These are phyloP conservation scores for Fusarium nygamai DNA, from an alignment of 2,329 filamentous ascomycete genomes.

Conservation along the genomic window DNA sequence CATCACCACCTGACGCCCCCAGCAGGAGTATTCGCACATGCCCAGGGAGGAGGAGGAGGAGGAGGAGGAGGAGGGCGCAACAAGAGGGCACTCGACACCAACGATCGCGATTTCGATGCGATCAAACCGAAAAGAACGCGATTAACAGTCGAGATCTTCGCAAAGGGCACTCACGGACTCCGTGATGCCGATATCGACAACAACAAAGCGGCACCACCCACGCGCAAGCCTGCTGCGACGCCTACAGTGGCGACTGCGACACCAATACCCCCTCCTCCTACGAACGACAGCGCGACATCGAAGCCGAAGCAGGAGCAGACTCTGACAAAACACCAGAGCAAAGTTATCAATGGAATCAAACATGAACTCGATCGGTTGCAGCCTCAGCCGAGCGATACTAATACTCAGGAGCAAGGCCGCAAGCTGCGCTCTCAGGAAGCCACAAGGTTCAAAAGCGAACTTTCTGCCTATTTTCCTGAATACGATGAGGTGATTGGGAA, in stretches of 20 bases:
- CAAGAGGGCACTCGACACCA: constrained; percentile 60
- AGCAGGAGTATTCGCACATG: constrained; percentile 45
- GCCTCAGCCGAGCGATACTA: constrained; percentile 56
- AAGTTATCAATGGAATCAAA: constrained; percentile 69
- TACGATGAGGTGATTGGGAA: constrained; percentile 95
- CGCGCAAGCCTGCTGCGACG: constrained; percentile 40
- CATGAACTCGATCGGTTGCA: constrained; percentile 69
- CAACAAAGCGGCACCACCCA: constrained; percentile 42
- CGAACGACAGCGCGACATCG: constrained; percentile 20
- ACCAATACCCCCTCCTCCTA: constrained; percentile 27
- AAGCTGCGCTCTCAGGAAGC: constrained; percentile 89
- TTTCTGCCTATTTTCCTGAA: constrained; percentile 89
- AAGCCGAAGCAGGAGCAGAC: constrained; percentile 42
- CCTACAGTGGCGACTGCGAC: constrained; percentile 30
- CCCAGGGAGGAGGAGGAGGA: constrained; percentile 49
- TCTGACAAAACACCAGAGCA: constrained; percentile 64
- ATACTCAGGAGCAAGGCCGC: constrained; percentile 69
- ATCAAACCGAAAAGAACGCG: constrained; percentile 60
- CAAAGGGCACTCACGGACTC: constrained; percentile 44
- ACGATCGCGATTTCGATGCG: constrained; percentile 57
- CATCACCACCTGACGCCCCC: constrained; percentile 46
- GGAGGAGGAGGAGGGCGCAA: constrained; percentile 51
- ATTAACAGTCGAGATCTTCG: constrained; percentile 64
- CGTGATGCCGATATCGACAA: constrained; percentile 36
- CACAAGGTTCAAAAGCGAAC: constrained; percentile 87